Percentiles rank a stretch among this genome's conserved stretches.
Conservation (phyloP, 352 stramenopile genomes). For the Peronosclerospora sorghi region DNA sequence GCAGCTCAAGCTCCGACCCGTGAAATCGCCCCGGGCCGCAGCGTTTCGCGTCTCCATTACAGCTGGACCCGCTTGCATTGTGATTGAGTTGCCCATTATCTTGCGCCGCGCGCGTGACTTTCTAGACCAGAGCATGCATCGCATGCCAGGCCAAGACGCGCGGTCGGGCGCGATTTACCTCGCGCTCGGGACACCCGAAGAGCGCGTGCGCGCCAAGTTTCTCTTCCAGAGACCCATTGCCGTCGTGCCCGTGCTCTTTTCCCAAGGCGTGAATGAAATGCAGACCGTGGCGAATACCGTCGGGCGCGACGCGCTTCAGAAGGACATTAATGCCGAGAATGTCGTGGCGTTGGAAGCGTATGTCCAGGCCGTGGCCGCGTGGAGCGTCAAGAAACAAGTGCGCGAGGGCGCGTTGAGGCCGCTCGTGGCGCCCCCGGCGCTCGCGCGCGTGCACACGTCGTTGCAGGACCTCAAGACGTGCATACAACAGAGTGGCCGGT, state of each 20-base stretch:
- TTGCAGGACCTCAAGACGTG: conserved; percentile 27
- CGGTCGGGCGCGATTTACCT: conserved; percentile 66
- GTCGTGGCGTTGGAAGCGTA: conserved; percentile 50
- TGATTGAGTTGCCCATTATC: conserved; percentile 71
- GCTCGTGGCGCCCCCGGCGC: conserved; percentile 21
- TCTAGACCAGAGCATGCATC: conserved; percentile 51
- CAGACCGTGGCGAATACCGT: conserved; percentile 88
- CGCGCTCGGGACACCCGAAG: conserved; percentile 26
- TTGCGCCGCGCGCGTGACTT: conserved; percentile 29
- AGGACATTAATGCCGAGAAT: conserved; percentile 77
- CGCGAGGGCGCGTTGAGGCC: conserved; percentile 6
- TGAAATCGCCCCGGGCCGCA: conserved; percentile 46
- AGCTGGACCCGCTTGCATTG: conserved; percentile 39
- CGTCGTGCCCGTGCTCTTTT: conserved; percentile 75
- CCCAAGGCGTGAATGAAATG: conserved; percentile 89
- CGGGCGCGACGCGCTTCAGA: conserved; percentile 57
- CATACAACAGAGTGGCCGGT: conserved; percentile 37
- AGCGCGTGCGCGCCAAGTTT: conserved; percentile 43
- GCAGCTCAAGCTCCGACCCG: conserved; percentile 56
- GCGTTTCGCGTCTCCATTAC: conserved; percentile 68
- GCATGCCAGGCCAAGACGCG: conserved; percentile 61
- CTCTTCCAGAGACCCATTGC: conserved; percentile 48
- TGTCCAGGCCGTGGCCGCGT: conserved; percentile 27
- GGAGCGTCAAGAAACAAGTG: conserved; percentile 24
- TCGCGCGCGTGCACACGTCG: conserved; percentile 22